These are phyloP conservation scores for Phytophthora pinifolia DNA, from an alignment of 352 stramenopile genomes.

Conservation along the genomic window DNA sequence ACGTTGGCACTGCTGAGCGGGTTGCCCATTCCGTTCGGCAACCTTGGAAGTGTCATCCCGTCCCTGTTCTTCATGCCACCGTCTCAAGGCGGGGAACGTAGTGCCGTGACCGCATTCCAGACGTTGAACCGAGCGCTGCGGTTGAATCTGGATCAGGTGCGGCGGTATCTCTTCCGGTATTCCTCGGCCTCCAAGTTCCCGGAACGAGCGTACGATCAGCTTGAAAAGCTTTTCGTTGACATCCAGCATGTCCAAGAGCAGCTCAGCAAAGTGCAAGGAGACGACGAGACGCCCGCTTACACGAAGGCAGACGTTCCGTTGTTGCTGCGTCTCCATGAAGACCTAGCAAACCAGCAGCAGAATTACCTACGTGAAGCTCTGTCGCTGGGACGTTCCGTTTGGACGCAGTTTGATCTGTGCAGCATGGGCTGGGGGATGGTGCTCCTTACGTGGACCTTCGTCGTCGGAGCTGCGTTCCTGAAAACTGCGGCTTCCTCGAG, in stretches of 20 bases:
- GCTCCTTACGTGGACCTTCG: conserved; percentile 46
- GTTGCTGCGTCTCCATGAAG: conserved; percentile 36
- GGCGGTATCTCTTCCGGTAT: conserved; percentile 74
- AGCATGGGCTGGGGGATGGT: conserved; percentile 71
- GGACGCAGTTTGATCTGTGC: conserved; percentile 87
- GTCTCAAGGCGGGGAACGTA: conserved; percentile 4
- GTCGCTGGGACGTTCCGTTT: conserved; percentile 70
- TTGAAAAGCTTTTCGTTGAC: conserved; percentile 54
- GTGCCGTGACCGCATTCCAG: conserved; percentile 33
- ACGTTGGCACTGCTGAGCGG: conserved; percentile 94
- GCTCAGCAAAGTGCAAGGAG: conserved; percentile 22
- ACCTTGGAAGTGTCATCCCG: conserved; percentile 93
- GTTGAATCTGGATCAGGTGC: conserved; percentile 86
- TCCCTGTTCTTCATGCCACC: conserved; percentile 78
- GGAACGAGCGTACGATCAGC: conserved; percentile 48
- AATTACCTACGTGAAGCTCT: conserved; percentile 67
- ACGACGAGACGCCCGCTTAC: background rate
- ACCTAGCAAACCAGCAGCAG: conserved; percentile 44
- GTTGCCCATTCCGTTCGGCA: conserved; percentile 96
- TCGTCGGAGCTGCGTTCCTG: conserved; percentile 20
- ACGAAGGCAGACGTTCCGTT: conserved; percentile 31
- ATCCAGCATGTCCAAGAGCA: conserved; percentile 36
- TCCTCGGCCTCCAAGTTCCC: conserved; percentile 68
- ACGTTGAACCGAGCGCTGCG: conserved; percentile 65
- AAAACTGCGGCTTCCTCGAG: background rate